phyloP scores from a whole-genome alignment of 805 yeast species.

The Isabelozyma pseudorhagii region DNA sequence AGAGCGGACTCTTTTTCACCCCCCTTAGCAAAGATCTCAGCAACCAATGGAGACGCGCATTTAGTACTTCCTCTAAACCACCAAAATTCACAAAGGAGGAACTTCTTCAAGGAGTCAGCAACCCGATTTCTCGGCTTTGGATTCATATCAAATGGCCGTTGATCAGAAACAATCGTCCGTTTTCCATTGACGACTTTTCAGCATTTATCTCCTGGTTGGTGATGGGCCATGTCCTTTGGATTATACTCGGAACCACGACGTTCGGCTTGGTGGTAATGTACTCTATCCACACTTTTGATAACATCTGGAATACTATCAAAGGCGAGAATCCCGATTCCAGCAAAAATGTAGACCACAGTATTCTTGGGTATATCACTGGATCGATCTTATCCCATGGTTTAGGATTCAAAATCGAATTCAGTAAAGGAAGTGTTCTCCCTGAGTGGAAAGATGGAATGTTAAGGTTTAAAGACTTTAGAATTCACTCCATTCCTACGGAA shows the following conservation, averaged over 20 bases:
- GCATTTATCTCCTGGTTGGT: constrained; percentile 57
- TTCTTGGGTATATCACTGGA: constrained; percentile 31
- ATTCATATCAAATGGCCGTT: constrained; percentile 48
- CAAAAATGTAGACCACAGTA: constrained; percentile 19
- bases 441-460: constrained; percentile 50
- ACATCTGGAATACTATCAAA: constrained; percentile 16
- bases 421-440: constrained; percentile 37
- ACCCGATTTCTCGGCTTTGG: constrained; percentile 26
- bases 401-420: constrained; percentile 34
- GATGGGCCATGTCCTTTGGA: constrained; percentile 56
- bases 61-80: neutral
- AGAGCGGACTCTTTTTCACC: too few species aligned
- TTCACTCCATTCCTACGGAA: constrained; percentile 5
- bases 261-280: constrained; percentile 48
- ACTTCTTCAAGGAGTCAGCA: constrained; percentile 27
- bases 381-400: constrained; percentile 38
- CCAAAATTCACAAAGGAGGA: constrained; percentile 13
- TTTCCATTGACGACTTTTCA: constrained; percentile 48
- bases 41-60: too few species aligned
- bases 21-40: too few species aligned
- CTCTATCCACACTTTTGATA: constrained; percentile 36
- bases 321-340: constrained; percentile 27
- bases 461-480: constrained; percentile 39
- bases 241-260: constrained; percentile 56
- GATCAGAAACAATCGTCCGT: constrained; percentile 45